Conservation (phyloP, 371 early-diverging fungal genomes). For the Lichtheimia corymbifera region DNA sequence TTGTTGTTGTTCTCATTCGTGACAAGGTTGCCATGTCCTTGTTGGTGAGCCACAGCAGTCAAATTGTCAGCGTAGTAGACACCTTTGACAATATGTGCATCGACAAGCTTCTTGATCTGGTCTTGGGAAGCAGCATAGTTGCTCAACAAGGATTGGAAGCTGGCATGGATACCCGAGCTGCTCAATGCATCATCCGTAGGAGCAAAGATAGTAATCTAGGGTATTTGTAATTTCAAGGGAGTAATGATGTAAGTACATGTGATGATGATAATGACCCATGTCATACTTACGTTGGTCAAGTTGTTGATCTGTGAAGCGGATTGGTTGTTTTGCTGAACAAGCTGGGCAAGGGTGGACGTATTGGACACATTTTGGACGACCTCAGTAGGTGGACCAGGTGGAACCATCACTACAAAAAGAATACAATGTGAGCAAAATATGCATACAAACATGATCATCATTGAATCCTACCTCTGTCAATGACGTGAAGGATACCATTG, state of each 20-base stretch:
- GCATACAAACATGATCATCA: background rate
- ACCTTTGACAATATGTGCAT: conserved; percentile 40
- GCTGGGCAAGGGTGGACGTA: conserved; percentile 14
- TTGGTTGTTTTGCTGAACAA: conserved; percentile 5
- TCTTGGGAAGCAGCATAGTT: background rate
- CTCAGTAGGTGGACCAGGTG: conserved; percentile 24
- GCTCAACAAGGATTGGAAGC: conserved; percentile 5
- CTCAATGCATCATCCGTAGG: conserved; percentile 24
- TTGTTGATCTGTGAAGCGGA: conserved; percentile 16
- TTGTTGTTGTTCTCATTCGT: conserved; percentile 10
- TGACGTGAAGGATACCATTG: conserved; percentile 40
- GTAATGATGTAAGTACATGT: background rate
- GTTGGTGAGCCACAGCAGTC: conserved; percentile 20
- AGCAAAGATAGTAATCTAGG: conserved; percentile 41
- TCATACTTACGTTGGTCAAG: conserved; percentile 28
- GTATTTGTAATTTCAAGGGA: background rate
- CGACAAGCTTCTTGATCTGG: conserved; percentile 16
- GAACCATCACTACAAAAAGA: conserved; percentile 29
- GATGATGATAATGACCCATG: background rate
- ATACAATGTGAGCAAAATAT: background rate
- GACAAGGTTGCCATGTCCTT: conserved; percentile 13
- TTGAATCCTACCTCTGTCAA: conserved; percentile 29
- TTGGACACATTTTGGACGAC: conserved; percentile 22
- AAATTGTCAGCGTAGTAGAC: conserved; percentile 40
- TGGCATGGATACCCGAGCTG: background rate